phyloP scores from a whole-genome alignment of 257 asterid species.

The Solanum bukasovii region DNA sequence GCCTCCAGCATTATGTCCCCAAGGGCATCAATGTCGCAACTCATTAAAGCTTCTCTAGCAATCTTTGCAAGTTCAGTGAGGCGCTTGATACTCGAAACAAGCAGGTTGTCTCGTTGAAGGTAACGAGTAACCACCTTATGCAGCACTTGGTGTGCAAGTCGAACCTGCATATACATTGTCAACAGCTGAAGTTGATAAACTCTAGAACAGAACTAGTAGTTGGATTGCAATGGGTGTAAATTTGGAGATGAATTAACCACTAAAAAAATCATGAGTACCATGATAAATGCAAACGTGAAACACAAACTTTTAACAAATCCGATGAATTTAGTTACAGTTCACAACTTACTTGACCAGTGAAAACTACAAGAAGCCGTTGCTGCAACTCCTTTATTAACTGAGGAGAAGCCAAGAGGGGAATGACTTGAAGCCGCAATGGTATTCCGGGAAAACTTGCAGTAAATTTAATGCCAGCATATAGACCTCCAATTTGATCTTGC shows the following conservation, averaged over 20 bases:
- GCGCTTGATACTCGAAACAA: conserved; percentile 81
- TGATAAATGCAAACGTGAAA: neutral
- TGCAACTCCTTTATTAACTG: conserved; percentile 55
- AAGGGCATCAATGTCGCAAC: conserved; percentile 55
- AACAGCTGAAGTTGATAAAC: neutral
- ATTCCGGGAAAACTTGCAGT: conserved; percentile 85
- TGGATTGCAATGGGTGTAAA: neutral
- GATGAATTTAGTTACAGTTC: neutral
- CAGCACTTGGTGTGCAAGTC: conserved; percentile 88
- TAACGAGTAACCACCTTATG: conserved; percentile 92
- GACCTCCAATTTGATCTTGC: conserved; percentile 97
- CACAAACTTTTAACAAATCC: neutral
- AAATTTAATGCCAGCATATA: conserved; percentile 86
- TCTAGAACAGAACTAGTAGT: neutral
- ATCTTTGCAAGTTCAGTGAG: conserved; percentile 78
- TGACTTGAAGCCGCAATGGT: conserved; percentile 76
- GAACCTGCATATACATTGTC: conserved; percentile 46
- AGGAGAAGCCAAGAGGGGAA: conserved; percentile 71
- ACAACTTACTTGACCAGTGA: conserved; percentile 73
- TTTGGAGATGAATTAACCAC: neutral
- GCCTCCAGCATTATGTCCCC: conserved; percentile 77
- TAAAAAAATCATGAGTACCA: neutral
- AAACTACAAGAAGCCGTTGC: conserved; percentile 77
- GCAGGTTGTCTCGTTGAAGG: conserved; percentile 80
- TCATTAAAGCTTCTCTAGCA: conserved; percentile 93